Conservation (phyloP, 164 flowering plant genomes). For the Macadamia tetraphylla region DNA sequence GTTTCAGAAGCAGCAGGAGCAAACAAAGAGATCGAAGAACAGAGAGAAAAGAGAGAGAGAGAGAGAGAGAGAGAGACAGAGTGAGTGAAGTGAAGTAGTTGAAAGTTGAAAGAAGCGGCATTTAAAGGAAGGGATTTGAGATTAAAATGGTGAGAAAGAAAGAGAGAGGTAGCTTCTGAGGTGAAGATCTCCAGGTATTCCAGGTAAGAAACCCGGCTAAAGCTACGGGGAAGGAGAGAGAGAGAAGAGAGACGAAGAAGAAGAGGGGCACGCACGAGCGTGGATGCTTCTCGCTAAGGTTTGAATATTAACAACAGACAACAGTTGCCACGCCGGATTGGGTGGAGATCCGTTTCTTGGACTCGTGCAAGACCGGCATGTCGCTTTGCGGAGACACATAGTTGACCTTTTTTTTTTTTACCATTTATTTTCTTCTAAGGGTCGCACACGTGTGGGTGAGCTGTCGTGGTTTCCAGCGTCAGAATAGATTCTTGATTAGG, state of each 20-base stretch:
- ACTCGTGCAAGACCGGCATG: slow-evolving; percentile 3
- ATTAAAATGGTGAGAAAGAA: slow-evolving; percentile 9
- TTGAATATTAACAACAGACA: background rate
- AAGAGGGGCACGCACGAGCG: background rate
- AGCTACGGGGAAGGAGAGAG: background rate
- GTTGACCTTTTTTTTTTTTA: background rate
- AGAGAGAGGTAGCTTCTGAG: slow-evolving; percentile 21
- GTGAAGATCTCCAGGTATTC: slow-evolving; percentile 27
- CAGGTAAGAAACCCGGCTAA: background rate
- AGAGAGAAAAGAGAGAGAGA: background rate
- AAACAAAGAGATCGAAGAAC: too few relatives aligned
- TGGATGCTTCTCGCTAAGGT: slow-evolving; percentile 16
- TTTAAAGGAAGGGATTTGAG: slow-evolving; percentile 5
- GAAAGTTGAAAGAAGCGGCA: background rate
- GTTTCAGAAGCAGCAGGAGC: background rate
- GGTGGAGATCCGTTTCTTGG: background rate
- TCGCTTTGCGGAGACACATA: background rate
- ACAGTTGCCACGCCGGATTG: slow-evolving; percentile 8
- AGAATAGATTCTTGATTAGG: too few relatives aligned
- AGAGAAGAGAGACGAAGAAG: background rate
- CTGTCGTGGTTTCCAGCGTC: too few relatives aligned
- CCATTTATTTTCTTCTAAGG: background rate
- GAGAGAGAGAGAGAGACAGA: background rate
- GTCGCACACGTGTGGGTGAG: too few relatives aligned
- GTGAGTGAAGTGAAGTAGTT: background rate